Conservation (phyloP, 2,329 filamentous ascomycete species). For the Nannizziopsis arthrosporioides region DNA sequence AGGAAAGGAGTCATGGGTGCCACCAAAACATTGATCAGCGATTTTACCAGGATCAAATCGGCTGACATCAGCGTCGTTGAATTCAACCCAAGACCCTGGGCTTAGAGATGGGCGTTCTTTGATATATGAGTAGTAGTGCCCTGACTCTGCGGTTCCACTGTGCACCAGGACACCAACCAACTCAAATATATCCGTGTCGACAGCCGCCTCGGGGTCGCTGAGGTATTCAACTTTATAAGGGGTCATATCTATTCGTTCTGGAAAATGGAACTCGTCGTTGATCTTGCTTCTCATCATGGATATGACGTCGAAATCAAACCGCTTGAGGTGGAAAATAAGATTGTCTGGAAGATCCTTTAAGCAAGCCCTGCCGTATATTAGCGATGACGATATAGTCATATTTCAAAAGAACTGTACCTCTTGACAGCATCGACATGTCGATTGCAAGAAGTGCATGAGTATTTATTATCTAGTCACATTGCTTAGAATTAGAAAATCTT, state of each 20-base stretch:
- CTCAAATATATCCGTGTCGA: constrained; percentile 68
- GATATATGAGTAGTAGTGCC: constrained; percentile 95
- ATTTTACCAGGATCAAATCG: constrained; percentile 64
- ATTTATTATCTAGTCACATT: constrained; percentile 66
- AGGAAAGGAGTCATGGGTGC: constrained; percentile 45
- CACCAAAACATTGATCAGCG: constrained; percentile 69
- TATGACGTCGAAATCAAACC: constrained; percentile 43
- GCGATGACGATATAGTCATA: neutral
- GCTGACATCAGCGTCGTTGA: constrained; percentile 79
- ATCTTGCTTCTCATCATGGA: constrained; percentile 79
- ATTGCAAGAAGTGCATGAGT: constrained; percentile 86
- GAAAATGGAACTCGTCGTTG: constrained; percentile 89
- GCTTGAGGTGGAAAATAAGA: constrained; percentile 80
- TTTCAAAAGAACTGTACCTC: constrained; percentile 39
- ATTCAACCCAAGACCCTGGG: constrained; percentile 64
- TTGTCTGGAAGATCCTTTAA: constrained; percentile 88
- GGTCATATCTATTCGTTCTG: constrained; percentile 68
- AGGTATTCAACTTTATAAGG: constrained; percentile 83
- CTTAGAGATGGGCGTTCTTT: constrained; percentile 56
- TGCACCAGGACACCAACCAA: constrained; percentile 93
- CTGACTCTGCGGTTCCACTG: constrained; percentile 80
- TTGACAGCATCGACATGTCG: constrained; percentile 88
- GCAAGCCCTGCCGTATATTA: constrained; percentile 52
- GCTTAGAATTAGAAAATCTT: constrained; percentile 17
- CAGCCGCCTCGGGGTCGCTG: constrained; percentile 47